phyloP scores from a whole-genome alignment of 441 rosid genomes.

The Geranium incanum region DNA sequence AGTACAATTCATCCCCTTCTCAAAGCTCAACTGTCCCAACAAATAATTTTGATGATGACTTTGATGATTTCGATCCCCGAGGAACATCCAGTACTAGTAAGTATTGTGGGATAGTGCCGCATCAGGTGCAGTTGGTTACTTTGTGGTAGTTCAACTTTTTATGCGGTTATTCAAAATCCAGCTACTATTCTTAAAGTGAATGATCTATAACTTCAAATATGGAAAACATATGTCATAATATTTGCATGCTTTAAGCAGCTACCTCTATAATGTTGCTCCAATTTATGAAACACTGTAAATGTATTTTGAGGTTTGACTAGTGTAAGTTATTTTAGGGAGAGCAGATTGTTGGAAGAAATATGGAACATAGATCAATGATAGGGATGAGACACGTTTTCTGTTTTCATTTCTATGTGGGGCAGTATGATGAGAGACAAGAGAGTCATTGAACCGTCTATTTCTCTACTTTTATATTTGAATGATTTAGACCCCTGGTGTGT shows the following conservation, averaged over 20 bases:
- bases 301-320: neutral
- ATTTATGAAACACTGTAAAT: neutral
- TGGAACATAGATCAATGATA: no score
- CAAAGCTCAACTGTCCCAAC: slow-evolving; percentile 39
- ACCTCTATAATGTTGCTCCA: neutral
- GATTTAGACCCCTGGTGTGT: neutral
- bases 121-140: slow-evolving; percentile 1
- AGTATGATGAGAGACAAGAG: neutral
- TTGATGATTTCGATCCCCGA: slow-evolving; percentile 83
- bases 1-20: slow-evolving; percentile 32
- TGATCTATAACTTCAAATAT: neutral
- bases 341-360: no score
- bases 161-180: neutral
- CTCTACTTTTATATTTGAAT: neutral
- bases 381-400: neutral
- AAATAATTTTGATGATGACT: slow-evolving; percentile 47
- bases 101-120: slow-evolving; percentile 22
- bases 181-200: neutral
- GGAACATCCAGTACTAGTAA: slow-evolving; percentile 69
- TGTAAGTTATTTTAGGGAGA: no score
- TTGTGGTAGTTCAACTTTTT: slow-evolving; percentile 5
- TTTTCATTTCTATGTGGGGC: neutral
- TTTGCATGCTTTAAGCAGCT: neutral
- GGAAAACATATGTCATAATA: neutral
- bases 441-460: neutral